Evolutionary conservation across 495 filamentous ascomycete species (phyloP), one percentile per base, ranked within the genome.

Genomic region (Podospora pseudopauciseta): DNA sequence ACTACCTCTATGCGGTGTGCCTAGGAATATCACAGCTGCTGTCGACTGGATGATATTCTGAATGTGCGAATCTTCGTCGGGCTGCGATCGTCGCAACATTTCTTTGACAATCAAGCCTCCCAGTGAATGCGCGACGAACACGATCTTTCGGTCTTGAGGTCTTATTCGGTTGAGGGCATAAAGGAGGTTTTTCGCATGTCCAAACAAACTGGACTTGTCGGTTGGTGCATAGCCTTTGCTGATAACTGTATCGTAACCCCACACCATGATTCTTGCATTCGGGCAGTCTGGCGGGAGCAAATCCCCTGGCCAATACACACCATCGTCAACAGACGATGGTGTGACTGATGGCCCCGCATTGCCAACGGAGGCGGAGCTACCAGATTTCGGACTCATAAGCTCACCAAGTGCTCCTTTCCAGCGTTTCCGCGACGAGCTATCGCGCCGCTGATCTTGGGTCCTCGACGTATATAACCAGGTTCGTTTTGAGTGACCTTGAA

Each of bases 111-210:
- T 20, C 0, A 66, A 26, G 5, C 65, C 65, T 6, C 65, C 65
- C 5, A 66, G 54, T 5, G 65, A 66, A 39, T 66, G 65, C 2
- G 65, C 65, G 27, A 60, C 65, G 20, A 66, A 66, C 18, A 66
- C 39, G 13, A 66, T 18, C 4, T 15, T 13, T 27, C 7, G 26
- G 2, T 54, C 27, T 7, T 53, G 5, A 18, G 65, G 65, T 26
- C 39, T 30, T 56, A 60, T 13, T 13, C 65, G 55, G 16, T 60
- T 1, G 5, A 66, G 13, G 26, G 53, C 6, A 15, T 66, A 59
- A 6, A 66, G 55, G 20, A 60, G 56, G 3, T 59, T 23, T 54
- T 32, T 59, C 9, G 54, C 65, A 30, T 66, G 65, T 3, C 20
- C 54, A 32, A 66, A 66, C 7, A 66, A n/a, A 28, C 60, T 39